Evolutionary conservation across 805 yeast species (phyloP).

Genomic region (Zygotorulaspora sp.): DNA sequence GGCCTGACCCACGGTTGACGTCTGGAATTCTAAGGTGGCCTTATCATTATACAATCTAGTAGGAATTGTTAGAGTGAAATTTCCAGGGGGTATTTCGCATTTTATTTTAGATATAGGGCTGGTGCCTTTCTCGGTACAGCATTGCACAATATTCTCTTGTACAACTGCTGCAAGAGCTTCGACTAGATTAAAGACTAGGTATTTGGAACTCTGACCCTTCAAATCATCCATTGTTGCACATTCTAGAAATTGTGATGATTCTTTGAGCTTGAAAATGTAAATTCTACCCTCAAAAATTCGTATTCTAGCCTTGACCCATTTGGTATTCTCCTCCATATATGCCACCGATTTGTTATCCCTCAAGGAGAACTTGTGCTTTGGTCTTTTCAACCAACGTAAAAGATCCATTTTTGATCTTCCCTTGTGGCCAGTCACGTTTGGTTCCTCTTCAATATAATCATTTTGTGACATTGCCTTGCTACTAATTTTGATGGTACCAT

Average conservation of each 20-base stretch:
- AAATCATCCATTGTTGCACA: conserved; percentile 12
- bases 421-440: neutral
- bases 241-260: conserved; percentile 2
- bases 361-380: conserved; percentile 10
- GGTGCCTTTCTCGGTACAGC: conserved; percentile 4
- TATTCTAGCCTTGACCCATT: conserved; percentile 23
- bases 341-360: conserved; percentile 17
- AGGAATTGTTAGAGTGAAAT: conserved; percentile 28
- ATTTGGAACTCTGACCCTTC: conserved; percentile 14
- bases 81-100: conserved; percentile 10
- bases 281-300: conserved; percentile 29
- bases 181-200: conserved; percentile 24
- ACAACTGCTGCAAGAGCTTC: conserved; percentile 28
- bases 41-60: conserved; percentile 21
- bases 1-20: conserved; percentile 65
- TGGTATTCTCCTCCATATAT: conserved; percentile 20
- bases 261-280: conserved; percentile 19
- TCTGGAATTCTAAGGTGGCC: conserved; percentile 52
- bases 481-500: conserved; percentile 19
- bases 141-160: conserved; percentile 28
- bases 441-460: conserved; percentile 1
- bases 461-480: conserved; percentile 4
- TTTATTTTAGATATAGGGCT: neutral
- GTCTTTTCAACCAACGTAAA: conserved; percentile 23
- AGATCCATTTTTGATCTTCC: conserved; percentile 7